phyloP scores from a whole-genome alignment of 2,329 filamentous ascomycete species.

The Phaeoacremonium minimum region DNA sequence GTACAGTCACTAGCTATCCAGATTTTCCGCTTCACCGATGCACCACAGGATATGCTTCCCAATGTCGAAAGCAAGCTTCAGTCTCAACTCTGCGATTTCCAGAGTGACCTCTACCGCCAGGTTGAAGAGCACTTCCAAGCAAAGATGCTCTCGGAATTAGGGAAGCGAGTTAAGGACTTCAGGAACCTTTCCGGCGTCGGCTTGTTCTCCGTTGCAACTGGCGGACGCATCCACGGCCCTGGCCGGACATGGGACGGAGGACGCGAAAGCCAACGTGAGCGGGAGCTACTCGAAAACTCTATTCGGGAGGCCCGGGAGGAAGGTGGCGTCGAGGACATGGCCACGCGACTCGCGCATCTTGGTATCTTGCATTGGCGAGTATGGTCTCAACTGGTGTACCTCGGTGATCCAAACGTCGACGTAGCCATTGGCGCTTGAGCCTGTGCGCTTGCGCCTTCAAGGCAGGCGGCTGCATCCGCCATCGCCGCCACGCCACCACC shows the following conservation, averaged over 20 bases:
- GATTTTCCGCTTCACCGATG: conserved; percentile 53
- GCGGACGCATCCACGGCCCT: conserved; percentile 35
- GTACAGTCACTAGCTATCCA: conserved; percentile 51
- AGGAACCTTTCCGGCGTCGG: conserved; percentile 46
- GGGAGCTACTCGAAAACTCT: conserved; percentile 20
- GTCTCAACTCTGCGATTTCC: conserved; percentile 35
- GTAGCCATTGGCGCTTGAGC: too few relatives aligned
- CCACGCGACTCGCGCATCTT: conserved; percentile 76
- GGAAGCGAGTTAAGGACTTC: conserved; percentile 46
- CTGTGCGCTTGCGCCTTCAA: too few relatives aligned
- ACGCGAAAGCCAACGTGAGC: conserved; percentile 18
- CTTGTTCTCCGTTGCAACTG: conserved; percentile 52
- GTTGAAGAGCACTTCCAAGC: conserved; percentile 45
- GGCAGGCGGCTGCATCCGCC: too few relatives aligned
- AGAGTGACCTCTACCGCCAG: conserved; percentile 39
- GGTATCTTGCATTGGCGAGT: conserved; percentile 86
- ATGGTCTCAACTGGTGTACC: conserved; percentile 74
- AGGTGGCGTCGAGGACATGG: conserved; percentile 60
- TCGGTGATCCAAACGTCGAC: conserved; percentile 26
- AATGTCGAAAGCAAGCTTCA: conserved; percentile 46
- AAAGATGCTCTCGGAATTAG: conserved; percentile 44
- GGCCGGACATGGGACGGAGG: conserved; percentile 24
- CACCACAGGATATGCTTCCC: conserved; percentile 40
- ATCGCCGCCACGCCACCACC: too few relatives aligned
- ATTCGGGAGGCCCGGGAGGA: conserved; percentile 44